A percentile compares a stretch with the other conserved stretches of the same genome.
phyloP scores from a whole-genome alignment of 768 basidiomycete species.

The Tylopilus subfusipes region DNA sequence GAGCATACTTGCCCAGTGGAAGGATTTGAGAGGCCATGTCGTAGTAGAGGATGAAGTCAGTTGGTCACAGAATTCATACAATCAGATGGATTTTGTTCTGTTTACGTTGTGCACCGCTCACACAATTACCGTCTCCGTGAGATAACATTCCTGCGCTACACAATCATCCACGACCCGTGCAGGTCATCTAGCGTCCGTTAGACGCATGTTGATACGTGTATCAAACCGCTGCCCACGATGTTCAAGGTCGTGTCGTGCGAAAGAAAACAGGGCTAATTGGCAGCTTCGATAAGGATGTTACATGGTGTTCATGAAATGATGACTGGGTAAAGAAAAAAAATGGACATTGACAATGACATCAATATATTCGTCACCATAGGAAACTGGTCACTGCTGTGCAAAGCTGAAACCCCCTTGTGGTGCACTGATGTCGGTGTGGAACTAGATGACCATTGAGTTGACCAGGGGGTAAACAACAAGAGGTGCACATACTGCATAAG shows the following conservation, averaged over 20 bases:
- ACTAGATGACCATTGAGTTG: constrained; percentile 39
- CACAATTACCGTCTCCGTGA: constrained; percentile 21
- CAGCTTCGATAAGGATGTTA: constrained; percentile 10
- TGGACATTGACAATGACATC: background rate
- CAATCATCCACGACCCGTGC: constrained; percentile 21
- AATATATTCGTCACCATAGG: constrained; percentile 2
- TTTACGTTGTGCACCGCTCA: constrained; percentile 5
- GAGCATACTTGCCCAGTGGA: constrained; percentile 63
- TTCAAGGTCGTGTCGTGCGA: constrained; percentile 12
- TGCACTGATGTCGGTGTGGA: constrained; percentile 80
- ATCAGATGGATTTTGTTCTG: constrained; percentile 5
- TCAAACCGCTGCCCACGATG: constrained; percentile 18
- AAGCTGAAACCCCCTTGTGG: constrained; percentile 98
- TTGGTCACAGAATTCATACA: background rate
- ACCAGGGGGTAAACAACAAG: background rate
- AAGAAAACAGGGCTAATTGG: constrained; percentile 10
- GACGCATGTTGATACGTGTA: constrained; percentile 27
- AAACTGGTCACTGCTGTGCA: constrained; percentile 51
- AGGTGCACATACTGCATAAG: constrained; percentile 59
- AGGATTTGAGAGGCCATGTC: constrained; percentile 90
- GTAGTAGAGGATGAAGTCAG: constrained; percentile 2
- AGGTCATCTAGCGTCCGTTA: constrained; percentile 30
- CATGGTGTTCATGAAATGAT: constrained; percentile 23
- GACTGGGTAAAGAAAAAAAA: constrained; percentile 11
- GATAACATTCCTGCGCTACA: constrained; percentile 19